Percentiles rank a stretch among this genome's conserved stretches.
phyloP scores from a whole-genome alignment of 2,329 filamentous ascomycete species.

The Calonectria hongkongensis region DNA sequence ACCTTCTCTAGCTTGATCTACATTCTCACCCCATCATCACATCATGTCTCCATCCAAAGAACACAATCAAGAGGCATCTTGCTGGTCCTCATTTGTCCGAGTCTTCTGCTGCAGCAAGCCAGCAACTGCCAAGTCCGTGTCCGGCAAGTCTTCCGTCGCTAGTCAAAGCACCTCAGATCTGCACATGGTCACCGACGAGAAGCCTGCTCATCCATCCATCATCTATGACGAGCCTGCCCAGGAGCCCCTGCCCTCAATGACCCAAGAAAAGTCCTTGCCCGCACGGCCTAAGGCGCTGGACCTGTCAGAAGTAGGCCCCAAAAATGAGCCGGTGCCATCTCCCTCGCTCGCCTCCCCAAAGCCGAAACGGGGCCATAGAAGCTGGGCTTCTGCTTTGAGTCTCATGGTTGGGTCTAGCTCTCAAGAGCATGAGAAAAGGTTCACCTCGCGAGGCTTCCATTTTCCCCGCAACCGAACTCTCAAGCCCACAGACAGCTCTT shows the following conservation, averaged over 20 bases:
- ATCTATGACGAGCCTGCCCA: slow-evolving; percentile 5
- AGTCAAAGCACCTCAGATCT: neutral
- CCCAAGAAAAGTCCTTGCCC: neutral
- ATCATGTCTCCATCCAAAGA: neutral
- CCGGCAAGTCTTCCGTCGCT: neutral
- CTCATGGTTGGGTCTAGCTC: neutral
- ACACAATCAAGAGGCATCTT: neutral
- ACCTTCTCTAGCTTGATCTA: neutral
- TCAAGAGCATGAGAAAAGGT: neutral
- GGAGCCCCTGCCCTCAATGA: neutral
- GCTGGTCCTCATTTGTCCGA: neutral
- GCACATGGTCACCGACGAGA: neutral
- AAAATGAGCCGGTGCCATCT: neutral
- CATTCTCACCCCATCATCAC: neutral
- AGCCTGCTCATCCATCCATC: neutral
- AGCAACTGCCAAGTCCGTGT: neutral
- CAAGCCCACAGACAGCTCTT: neutral
- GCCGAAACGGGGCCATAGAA: neutral
- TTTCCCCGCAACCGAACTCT: slow-evolving; percentile 8
- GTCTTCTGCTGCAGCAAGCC: neutral
- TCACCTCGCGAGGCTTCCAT: slow-evolving; percentile 5
- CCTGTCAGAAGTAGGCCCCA: neutral
- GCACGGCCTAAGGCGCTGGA: neutral
- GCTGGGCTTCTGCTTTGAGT: slow-evolving; percentile 6
- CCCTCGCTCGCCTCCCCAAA: neutral